phyloP scores from a whole-genome alignment of 768 basidiomycete genomes.

The Russula emetica region DNA sequence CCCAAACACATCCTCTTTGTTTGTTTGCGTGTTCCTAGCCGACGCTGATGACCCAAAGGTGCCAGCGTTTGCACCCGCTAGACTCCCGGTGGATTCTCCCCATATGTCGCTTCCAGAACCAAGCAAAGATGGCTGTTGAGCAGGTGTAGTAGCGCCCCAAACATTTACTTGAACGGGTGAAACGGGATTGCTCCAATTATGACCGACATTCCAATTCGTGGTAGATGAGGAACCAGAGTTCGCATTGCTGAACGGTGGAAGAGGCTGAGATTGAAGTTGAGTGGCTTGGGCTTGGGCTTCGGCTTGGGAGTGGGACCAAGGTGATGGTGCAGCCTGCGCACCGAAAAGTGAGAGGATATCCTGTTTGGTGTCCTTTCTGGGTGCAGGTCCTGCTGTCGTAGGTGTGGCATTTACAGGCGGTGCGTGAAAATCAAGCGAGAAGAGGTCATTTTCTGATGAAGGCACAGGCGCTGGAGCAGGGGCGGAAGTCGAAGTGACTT shows the following conservation, averaged over 20 bases:
- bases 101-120: conserved; percentile 54
- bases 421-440: conserved; percentile 81
- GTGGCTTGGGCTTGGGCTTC: conserved; percentile 11
- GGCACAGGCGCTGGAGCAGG: conserved; percentile 31
- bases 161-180: conserved; percentile 33
- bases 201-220: conserved; percentile 62
- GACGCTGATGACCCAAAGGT: conserved; percentile 37
- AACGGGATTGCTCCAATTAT: conserved; percentile 51
- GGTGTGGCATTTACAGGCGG: conserved; percentile 41
- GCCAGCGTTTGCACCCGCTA: conserved; percentile 32
- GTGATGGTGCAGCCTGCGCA: conserved; percentile 36
- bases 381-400: conserved; percentile 33
- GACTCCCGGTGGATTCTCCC: conserved; percentile 39
- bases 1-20: conserved; percentile 77
- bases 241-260: conserved; percentile 23
- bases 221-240: conserved; percentile 46
- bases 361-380: conserved; percentile 71
- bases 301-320: conserved; percentile 29
- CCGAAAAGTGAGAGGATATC: conserved; percentile 85
- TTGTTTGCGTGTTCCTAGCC: conserved; percentile 28
- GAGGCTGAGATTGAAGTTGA: conserved; percentile 13
- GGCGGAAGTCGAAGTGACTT: not conserved
- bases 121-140: conserved; percentile 35
- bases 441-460: conserved; percentile 59
- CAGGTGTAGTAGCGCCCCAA: conserved; percentile 35